A percentile compares a stretch with the other conserved stretches of the same genome.
Evolutionary conservation across 2,329 filamentous ascomycete genomes (phyloP).

Genomic region (Colletotrichum somersetense): DNA sequence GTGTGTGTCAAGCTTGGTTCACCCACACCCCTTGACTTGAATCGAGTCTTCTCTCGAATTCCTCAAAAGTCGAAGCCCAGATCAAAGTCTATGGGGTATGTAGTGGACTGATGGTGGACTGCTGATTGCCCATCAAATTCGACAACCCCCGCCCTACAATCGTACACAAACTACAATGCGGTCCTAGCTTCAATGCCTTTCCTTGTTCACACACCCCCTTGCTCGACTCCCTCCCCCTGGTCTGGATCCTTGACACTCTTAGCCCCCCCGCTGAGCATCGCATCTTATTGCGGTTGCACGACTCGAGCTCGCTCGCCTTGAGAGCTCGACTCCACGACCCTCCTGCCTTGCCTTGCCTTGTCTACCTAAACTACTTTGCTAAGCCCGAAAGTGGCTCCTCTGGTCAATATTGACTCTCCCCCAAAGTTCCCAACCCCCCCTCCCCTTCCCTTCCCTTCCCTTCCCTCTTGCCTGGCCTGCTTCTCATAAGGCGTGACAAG

Average conservation of each 20-base stretch:
- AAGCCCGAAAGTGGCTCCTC: conserved; percentile 6
- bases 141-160: conserved; percentile 12
- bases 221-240: conserved; percentile 8
- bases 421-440: conserved; percentile 7
- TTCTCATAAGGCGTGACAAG: conserved; percentile 25
- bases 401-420: not conserved
- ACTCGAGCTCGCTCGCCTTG: conserved; percentile 14
- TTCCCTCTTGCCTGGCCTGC: conserved; percentile 24
- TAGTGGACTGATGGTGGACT: not conserved
- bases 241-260: conserved; percentile 37
- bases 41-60: conserved; percentile 26
- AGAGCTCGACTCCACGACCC: conserved; percentile 25
- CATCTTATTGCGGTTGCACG: conserved; percentile 20
- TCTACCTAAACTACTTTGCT: not conserved
- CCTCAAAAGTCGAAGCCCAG: conserved; percentile 19
- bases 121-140: conserved; percentile 22
- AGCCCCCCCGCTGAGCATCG: conserved; percentile 25
- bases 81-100: conserved; percentile 12
- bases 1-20: not conserved
- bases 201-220: conserved; percentile 18
- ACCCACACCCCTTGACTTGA: conserved; percentile 22
- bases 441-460: not conserved
- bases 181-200: conserved; percentile 20
- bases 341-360: not conserved
- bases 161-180: not conserved